These are phyloP conservation scores for Tanacetum coccineum DNA, from an alignment of 129 eudicot species.

Conservation along the genomic window DNA sequence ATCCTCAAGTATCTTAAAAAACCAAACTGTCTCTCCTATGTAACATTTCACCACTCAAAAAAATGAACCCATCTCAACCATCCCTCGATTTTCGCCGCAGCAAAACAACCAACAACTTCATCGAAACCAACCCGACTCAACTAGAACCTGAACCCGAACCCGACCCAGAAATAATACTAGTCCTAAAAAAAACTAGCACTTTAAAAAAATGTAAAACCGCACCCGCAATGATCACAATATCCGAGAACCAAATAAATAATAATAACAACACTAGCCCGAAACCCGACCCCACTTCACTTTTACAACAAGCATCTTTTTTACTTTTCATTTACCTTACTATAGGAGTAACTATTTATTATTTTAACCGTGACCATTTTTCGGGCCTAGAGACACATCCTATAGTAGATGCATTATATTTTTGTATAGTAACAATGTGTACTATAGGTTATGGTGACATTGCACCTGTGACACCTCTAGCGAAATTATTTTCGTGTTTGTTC, in stretches of 20 bases:
- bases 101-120: too few species aligned
- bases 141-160: too few species aligned
- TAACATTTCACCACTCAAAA: too few species aligned
- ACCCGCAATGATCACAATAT: slow-evolving; percentile 37
- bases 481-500: slow-evolving; percentile 48
- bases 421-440: slow-evolving; percentile 70
- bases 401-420: slow-evolving; percentile 58
- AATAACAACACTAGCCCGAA: slow-evolving; percentile 5
- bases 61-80: too few species aligned
- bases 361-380: slow-evolving; percentile 47
- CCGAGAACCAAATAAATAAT: neutral
- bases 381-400: slow-evolving; percentile 49
- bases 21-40: too few species aligned
- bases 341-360: slow-evolving; percentile 41
- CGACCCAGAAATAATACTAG: too few species aligned
- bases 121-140: too few species aligned
- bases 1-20: too few species aligned
- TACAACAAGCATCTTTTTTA: slow-evolving; percentile 40
- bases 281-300: slow-evolving; percentile 32
- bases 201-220: slow-evolving; percentile 24
- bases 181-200: too few species aligned
- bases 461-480: slow-evolving; percentile 43
- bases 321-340: slow-evolving; percentile 42
- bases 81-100: too few species aligned
- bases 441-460: slow-evolving; percentile 69